Percentiles rank a stretch among this genome's conserved stretches.
phyloP scores from a whole-genome alignment of 768 basidiomycete species.

The Multifurca ochricompacta region DNA sequence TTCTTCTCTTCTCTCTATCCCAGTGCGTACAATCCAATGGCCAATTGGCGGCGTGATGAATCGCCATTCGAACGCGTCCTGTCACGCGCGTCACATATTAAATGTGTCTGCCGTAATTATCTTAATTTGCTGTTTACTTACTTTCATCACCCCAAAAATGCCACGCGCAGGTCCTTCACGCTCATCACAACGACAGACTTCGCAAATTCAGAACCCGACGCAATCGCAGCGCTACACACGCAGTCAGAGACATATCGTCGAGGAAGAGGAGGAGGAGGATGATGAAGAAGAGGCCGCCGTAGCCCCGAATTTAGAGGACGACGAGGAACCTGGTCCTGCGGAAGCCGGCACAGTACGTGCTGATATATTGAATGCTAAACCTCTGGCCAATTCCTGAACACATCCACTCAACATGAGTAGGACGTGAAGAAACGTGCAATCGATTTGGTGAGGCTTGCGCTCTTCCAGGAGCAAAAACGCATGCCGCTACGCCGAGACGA shows the following conservation, averaged over 20 bases:
- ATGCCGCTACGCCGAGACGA: constrained; percentile 64
- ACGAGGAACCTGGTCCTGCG: constrained; percentile 28
- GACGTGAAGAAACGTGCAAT: constrained; percentile 56
- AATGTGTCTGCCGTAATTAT: not conserved
- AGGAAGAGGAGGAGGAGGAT: constrained; percentile 27
- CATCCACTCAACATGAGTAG: constrained; percentile 32
- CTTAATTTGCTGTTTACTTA: too few species aligned
- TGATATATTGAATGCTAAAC: not conserved
- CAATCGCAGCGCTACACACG: constrained; percentile 22
- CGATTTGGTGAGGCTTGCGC: constrained; percentile 67
- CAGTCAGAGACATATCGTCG: constrained; percentile 22
- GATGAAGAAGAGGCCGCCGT: constrained; percentile 32
- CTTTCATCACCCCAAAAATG: constrained; percentile 21
- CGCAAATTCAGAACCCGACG: constrained; percentile 25
- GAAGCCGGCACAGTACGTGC: constrained; percentile 6
- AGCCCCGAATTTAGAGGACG: constrained; percentile 27
- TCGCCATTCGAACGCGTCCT: constrained; percentile 3
- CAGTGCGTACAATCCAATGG: not conserved
- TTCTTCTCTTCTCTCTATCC: not conserved
- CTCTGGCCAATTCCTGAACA: not conserved
- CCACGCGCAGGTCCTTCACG: constrained; percentile 30
- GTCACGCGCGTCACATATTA: not conserved
- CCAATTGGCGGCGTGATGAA: too few species aligned
- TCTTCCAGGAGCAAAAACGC: constrained; percentile 72
- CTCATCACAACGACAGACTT: constrained; percentile 33